A percentile compares a stretch with the other conserved stretches of the same genome.
Conservation (phyloP, 2,329 filamentous ascomycete genomes). For the Pseudogymnoascus verrucosus region DNA sequence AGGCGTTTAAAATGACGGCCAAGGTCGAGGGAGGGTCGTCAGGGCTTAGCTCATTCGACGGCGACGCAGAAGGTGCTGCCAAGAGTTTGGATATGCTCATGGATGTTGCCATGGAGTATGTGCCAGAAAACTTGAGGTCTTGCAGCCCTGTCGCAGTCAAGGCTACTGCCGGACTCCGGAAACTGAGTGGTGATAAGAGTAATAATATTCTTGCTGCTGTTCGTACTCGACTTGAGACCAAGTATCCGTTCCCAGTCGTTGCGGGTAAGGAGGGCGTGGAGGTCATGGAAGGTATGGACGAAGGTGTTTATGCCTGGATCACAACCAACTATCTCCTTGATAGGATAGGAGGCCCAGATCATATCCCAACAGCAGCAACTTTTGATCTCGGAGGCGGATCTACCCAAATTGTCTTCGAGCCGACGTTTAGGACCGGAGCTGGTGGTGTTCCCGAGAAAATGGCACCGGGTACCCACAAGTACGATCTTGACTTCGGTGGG, state of each 20-base stretch:
- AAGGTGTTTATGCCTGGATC: slow-evolving; percentile 98
- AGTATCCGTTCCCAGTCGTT: slow-evolving; percentile 92
- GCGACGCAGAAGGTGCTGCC: slow-evolving; percentile 80
- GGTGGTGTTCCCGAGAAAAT: slow-evolving; percentile 82
- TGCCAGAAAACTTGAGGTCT: slow-evolving; percentile 82
- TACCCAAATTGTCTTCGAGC: slow-evolving; percentile 97
- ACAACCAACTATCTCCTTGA: slow-evolving; percentile 97
- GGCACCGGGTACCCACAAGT: slow-evolving; percentile 90
- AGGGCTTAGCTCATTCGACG: slow-evolving; percentile 76
- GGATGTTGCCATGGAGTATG: slow-evolving; percentile 72
- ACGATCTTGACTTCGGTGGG: slow-evolving; percentile 81
- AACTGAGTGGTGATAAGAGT: slow-evolving; percentile 74
- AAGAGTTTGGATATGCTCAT: slow-evolving; percentile 82
- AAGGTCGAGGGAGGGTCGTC: slow-evolving; percentile 62
- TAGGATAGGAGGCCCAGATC: slow-evolving; percentile 90
- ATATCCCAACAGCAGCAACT: slow-evolving; percentile 83
- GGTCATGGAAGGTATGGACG: slow-evolving; percentile 96
- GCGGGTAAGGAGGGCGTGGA: slow-evolving; percentile 77
- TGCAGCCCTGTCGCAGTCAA: slow-evolving; percentile 97
- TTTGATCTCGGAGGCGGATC: slow-evolving; percentile 96
- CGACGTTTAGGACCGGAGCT: slow-evolving; percentile 69
- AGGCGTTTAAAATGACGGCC: slow-evolving; percentile 89
- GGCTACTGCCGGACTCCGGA: slow-evolving; percentile 86
- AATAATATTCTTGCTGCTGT: slow-evolving; percentile 81
- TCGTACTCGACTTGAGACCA: slow-evolving; percentile 71